These are phyloP conservation scores for Hylodesmum podocarpum DNA, from an alignment of 306 rosid genomes.

Conservation along the genomic window DNA sequence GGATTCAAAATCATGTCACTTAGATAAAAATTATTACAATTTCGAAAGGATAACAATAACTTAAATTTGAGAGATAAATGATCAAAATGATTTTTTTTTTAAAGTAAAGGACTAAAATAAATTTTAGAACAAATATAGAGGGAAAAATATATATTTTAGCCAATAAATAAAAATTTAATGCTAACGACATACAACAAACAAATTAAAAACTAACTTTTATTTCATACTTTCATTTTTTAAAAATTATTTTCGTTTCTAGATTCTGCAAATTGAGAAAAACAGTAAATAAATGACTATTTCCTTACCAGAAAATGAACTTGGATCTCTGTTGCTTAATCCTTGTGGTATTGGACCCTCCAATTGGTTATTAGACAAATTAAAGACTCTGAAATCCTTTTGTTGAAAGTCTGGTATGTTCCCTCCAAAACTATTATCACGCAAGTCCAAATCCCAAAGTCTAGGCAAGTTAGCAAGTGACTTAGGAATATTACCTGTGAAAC, in stretches of 20 bases:
- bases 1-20: no score
- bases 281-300: background rate
- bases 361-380: constrained; percentile 49
- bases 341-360: constrained; percentile 58
- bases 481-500: constrained; percentile 59
- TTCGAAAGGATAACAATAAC: no score
- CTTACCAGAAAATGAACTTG: constrained; percentile 49
- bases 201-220: background rate
- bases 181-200: background rate
- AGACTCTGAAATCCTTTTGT: constrained; percentile 9
- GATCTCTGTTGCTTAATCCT: constrained; percentile 29
- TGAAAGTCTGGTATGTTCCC: constrained; percentile 71
- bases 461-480: constrained; percentile 49
- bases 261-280: no score
- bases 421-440: constrained; percentile 47
- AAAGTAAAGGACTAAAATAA: no score
- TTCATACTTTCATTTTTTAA: no score
- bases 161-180: background rate
- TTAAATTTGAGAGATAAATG: no score
- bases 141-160: no score
- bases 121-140: no score
- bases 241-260: no score
- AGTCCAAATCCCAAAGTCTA: constrained; percentile 53
- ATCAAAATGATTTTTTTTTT: no score
- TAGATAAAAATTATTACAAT: no score